Evolutionary conservation across 2,329 filamentous ascomycete species (phyloP).

Genomic region (Triangularia setosa): DNA sequence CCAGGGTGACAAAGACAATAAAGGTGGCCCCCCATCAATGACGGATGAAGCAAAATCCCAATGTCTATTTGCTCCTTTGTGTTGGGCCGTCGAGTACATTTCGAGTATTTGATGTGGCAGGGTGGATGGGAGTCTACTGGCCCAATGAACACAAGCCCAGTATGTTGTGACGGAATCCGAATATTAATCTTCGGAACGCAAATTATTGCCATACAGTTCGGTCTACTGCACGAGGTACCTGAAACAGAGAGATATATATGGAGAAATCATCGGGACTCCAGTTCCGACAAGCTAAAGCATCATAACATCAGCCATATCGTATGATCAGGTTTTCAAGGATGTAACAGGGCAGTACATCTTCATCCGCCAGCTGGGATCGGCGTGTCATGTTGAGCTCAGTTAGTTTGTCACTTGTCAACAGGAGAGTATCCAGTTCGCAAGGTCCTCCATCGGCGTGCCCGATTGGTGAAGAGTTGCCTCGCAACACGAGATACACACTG

Average conservation of each 20-base stretch:
- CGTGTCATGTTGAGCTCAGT: not conserved
- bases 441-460: not conserved
- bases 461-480: not conserved
- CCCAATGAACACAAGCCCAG: no score
- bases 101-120: not conserved
- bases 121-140: no score
- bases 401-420: not conserved
- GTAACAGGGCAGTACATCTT: constrained; percentile 8
- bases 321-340: constrained; percentile 7
- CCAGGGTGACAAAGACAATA: no score
- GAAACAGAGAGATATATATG: not conserved
- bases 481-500: not conserved
- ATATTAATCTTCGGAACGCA: no score
- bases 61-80: not conserved
- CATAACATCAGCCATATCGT: not conserved
- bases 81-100: not conserved
- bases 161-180: no score
- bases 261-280: not conserved
- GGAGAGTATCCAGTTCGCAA: constrained; percentile 3
- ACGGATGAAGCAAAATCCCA: not conserved
- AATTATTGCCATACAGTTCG: no score
- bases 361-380: not conserved
- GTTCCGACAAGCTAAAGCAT: not conserved
- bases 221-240: not conserved
- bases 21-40: not conserved